Conservation (phyloP, 306 rosid species). For the Quillaja saponaria region DNA sequence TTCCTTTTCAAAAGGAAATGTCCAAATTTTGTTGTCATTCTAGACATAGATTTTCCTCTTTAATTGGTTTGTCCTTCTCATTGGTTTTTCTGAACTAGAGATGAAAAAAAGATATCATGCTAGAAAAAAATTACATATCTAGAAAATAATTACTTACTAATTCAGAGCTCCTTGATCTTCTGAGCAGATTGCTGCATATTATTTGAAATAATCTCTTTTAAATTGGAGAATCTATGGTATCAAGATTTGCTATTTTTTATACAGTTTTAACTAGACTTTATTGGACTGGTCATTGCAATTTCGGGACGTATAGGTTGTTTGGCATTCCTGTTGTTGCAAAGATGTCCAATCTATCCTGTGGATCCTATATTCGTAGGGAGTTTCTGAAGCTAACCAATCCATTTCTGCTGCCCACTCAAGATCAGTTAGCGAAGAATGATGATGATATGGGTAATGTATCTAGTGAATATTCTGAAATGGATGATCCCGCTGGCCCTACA, state of each 20-base stretch:
- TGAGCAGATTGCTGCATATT: no score
- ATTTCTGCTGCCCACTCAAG: constrained; percentile 45
- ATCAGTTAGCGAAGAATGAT: constrained; percentile 35
- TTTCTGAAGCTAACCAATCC: constrained; percentile 62
- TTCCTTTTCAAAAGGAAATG: no score
- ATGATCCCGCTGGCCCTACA: constrained; percentile 38
- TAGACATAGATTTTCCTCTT: no score
- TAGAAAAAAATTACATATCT: no score
- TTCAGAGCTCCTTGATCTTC: no score
- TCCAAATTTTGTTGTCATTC: no score
- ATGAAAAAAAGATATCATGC: no score
- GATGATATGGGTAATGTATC: constrained; percentile 36
- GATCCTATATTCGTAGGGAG: constrained; percentile 51
- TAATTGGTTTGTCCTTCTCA: no score
- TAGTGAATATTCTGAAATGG: constrained; percentile 51
- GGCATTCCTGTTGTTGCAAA: constrained; percentile 74
- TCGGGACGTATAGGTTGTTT: constrained; percentile 19
- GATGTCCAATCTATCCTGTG: constrained; percentile 46
- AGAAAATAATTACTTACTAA: no score
- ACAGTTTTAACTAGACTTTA: no score
- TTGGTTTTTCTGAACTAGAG: no score
- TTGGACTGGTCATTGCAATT: no score
- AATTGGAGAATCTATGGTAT: background rate
- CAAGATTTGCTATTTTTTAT: background rate
- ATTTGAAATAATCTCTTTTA: background rate